Base-by-base conservation (phyloP, 1,139 yeast species). In the Pichia sp. region DNA sequence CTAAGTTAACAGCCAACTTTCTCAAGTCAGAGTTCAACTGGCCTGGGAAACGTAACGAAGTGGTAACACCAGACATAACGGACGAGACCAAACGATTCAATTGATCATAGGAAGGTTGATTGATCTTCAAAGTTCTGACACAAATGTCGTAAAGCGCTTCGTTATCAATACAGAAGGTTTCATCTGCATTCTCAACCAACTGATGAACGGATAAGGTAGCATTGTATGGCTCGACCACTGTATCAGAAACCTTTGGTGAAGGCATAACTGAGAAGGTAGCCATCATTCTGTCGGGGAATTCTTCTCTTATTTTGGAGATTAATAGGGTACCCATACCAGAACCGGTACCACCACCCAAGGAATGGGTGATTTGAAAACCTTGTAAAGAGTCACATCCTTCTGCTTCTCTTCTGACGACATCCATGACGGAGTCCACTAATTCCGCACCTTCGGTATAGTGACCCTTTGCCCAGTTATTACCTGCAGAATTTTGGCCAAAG, bases 381-480 rank as follows among this genome's bases (percentile, higher is more conserved):
- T 86, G 96, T 52, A 86, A 72, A 44, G 94, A 80, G 61, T 86
- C 96, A 62, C 94, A 78, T 29, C 82, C 83, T 67, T 86, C 96
- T 23, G 94, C 95, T 64, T 86, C 96, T 62, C 95, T 81, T 66
- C 96, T 78, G 38, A 86, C 77, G 30, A 81, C 87, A 50, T 86
- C 96, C 69, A 86, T 64, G 23, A 86, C 95, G 22, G 86, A 74
- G 58, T 86, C 96, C 35, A 84, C 91, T 48, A 86, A 70, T 66
- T 86, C 96, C 5, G 95, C 95, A 52, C 96, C 96, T 62, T 86
- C 96, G 32, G 96, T 86, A 67, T 86, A 86, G 63, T 84, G 94
- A 58, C 96, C 96, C 63, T 85, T 86, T 44, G 96, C 96, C 96
- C 96, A 86, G 52, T 83, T 93, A 56, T 86, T 86, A 52, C 95